Evolutionary conservation across 2,329 filamentous ascomycete species (phyloP).

Genomic region (Cladosporium sp.): DNA sequence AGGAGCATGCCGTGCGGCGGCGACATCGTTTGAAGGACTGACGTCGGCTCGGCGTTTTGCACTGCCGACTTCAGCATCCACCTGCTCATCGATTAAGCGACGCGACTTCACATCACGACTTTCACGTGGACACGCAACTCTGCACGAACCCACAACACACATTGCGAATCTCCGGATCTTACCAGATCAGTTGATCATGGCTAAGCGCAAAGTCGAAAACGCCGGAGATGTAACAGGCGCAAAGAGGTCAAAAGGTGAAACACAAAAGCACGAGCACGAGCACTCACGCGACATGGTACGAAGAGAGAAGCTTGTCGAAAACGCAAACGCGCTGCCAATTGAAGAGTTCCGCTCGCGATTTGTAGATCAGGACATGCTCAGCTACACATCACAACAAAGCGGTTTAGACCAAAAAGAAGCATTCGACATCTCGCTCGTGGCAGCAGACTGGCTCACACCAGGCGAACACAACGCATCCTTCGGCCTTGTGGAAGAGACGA

Average conservation of each 20-base stretch:
- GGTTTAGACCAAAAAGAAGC: slow-evolving; percentile 1
- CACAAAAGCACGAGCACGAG: background rate
- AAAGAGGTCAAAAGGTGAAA: slow-evolving; percentile 2
- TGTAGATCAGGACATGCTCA: slow-evolving; percentile 1
- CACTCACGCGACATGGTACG: background rate
- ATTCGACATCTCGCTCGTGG: slow-evolving; percentile 14
- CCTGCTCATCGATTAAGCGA: background rate
- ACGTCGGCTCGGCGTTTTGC: slow-evolving; percentile 1
- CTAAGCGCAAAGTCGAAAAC: background rate
- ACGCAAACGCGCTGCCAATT: slow-evolving; percentile 15
- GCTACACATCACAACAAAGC: slow-evolving; percentile 9
- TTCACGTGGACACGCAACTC: background rate
- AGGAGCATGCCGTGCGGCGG: background rate
- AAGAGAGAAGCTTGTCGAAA: slow-evolving; percentile 15
- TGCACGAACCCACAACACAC: background rate
- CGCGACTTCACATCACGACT: background rate
- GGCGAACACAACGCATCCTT: slow-evolving; percentile 48
- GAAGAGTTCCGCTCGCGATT: slow-evolving; percentile 16
- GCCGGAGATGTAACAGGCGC: background rate
- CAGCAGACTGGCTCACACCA: slow-evolving; percentile 13
- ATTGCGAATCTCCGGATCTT: background rate
- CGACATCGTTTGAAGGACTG: background rate
- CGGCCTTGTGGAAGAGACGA: slow-evolving; percentile 59
- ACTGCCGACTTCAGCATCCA: background rate
- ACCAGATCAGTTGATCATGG: background rate